Evolutionary conservation across 1,139 yeast genomes (phyloP), one percentile per base, ranked within the genome.

Genomic region (Lodderomyces oxycetoniae): DNA sequence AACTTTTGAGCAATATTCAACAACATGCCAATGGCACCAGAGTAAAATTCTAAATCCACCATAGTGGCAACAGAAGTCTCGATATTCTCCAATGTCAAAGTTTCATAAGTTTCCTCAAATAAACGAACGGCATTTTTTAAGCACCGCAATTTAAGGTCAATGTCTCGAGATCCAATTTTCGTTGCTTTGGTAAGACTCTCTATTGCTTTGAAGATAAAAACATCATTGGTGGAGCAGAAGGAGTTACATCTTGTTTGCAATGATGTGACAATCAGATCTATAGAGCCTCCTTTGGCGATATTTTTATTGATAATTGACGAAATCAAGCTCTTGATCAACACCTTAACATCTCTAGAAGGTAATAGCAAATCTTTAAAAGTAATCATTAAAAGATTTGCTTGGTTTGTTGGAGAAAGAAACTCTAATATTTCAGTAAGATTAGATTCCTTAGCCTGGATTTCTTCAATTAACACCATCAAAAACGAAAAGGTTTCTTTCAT

Each of bases 161-260:
- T 68, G 51, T 86, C 95, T 44, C 74, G 71, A 22, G 67, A 60
- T 1, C 86, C 88, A 44, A 79, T 74, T 40, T 77, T 83, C 51
- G 84, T 85, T 0, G 97, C 97, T 49, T 82, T 78, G 39, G 93
- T 84, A 48, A 93, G 66, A 52, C 84, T 87, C 54, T 93, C 98
- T 48, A 88, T 78, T 0, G 97, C 98, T 58, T 91, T 85, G 66
- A 89, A 93, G 16, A 93, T 85, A 40, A 88, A 72, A 20, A 91
- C 96, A 59, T 93, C 98, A 48, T 85, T 87, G 8, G 95, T 78
- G 0, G 96, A 87, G 52, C 97, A 93, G 58, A 88, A 93, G 2
- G 95, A 81, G 1, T 95, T 95, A 64, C 98, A 93, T 44, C 94
- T 79, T 35, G 86, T 93, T 57, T 91, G 96, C 35, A 93, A 66